phyloP scores from a whole-genome alignment of 768 basidiomycete species.

The Agaricus subrufescens region DNA sequence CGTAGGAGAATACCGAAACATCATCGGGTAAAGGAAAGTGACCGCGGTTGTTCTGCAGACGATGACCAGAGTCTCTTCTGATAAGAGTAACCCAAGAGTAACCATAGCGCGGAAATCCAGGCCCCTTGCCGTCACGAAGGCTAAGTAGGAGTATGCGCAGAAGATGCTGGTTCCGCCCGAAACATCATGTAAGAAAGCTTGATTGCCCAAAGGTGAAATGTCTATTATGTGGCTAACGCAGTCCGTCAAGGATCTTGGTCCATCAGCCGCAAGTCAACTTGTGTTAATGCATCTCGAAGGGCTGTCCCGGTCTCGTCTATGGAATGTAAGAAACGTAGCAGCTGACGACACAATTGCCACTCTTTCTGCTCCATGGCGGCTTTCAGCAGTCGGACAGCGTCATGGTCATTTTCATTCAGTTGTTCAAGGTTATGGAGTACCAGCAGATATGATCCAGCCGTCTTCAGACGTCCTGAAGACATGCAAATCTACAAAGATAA shows the following conservation, averaged over 20 bases:
- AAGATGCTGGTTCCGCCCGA: too few species aligned
- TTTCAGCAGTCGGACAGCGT: constrained; percentile 77
- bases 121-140: too few species aligned
- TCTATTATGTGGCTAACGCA: background rate
- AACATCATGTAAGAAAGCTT: background rate
- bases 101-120: too few species aligned
- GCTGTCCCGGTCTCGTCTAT: constrained; percentile 83
- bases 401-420: constrained; percentile 70
- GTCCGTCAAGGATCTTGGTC: constrained; percentile 1
- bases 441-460: constrained; percentile 88
- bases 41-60: too few species aligned
- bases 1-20: too few species aligned
- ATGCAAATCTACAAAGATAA: constrained; percentile 60
- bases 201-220: background rate
- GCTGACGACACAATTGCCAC: constrained; percentile 88
- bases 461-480: constrained; percentile 65
- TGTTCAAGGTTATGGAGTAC: constrained; percentile 94
- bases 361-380: constrained; percentile 75
- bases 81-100: too few species aligned
- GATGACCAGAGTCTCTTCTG: too few species aligned
- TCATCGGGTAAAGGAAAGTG: too few species aligned
- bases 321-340: constrained; percentile 88
- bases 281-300: constrained; percentile 54
- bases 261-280: constrained; percentile 23
- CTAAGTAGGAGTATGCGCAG: too few species aligned